Evolutionary conservation across 371 early-diverging fungal species (phyloP).

Genomic region (Massospora cicadina): DNA sequence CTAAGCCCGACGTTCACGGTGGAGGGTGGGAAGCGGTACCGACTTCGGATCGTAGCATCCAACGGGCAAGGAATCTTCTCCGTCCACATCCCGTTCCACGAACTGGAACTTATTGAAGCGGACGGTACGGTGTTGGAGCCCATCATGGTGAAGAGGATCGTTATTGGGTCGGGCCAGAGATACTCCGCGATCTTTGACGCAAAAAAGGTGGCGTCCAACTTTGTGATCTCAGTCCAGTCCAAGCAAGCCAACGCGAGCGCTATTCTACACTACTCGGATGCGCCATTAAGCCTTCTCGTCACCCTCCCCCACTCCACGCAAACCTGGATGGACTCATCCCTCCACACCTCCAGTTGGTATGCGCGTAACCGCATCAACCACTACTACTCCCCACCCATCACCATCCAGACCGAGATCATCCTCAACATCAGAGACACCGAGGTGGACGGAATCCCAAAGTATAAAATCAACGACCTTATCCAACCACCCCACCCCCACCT

Average conservation of each 20-base stretch:
- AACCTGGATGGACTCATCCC: neutral
- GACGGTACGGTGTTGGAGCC: slow-evolving; percentile 7
- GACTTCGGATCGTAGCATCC: neutral
- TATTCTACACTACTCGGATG: neutral
- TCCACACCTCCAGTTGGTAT: neutral
- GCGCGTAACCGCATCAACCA: neutral
- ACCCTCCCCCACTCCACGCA: neutral
- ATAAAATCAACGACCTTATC: neutral
- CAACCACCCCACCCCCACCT: neutral
- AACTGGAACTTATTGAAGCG: neutral
- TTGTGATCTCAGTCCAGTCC: neutral
- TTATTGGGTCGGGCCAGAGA: neutral
- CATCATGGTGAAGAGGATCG: neutral
- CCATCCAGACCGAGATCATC: neutral
- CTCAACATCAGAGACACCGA: neutral
- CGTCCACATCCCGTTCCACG: neutral
- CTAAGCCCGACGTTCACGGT: neutral
- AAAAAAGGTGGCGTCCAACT: neutral
- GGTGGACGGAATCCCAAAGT: neutral
- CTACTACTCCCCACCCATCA: neutral
- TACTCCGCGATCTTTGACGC: neutral
- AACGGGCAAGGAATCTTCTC: neutral
- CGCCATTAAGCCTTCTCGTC: neutral
- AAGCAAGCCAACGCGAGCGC: neutral
- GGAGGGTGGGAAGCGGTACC: neutral